These are phyloP conservation scores for Linum tenue DNA, from an alignment of 345 rosid genomes.

Conservation along the genomic window DNA sequence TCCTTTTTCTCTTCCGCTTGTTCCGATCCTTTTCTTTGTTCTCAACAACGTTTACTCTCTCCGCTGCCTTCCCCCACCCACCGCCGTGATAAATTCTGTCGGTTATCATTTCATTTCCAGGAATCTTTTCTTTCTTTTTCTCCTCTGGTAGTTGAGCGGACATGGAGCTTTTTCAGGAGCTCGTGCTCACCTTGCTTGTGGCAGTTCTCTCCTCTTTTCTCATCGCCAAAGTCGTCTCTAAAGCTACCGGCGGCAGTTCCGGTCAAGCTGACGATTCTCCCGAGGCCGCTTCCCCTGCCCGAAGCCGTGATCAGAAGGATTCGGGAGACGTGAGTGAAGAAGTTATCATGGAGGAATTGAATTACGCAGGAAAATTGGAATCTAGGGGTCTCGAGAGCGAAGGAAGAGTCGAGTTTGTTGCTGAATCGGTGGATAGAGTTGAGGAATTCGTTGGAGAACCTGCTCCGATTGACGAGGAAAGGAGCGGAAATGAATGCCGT, in stretches of 20 bases:
- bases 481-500: not conserved
- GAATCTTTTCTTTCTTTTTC: not conserved
- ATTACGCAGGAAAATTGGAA: conserved; percentile 22
- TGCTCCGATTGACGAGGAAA: conserved; percentile 15
- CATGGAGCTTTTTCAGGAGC: conserved; percentile 64
- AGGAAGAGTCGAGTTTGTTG: conserved; percentile 24
- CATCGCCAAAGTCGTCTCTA: conserved; percentile 48
- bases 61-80: not conserved
- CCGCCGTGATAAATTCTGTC: not conserved
- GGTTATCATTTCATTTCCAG: not conserved
- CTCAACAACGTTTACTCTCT: not conserved
- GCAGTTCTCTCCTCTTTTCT: conserved; percentile 54
- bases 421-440: conserved; percentile 21
- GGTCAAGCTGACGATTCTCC: no score
- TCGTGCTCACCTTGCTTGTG: conserved; percentile 47
- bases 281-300: no score
- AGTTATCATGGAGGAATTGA: conserved; percentile 23
- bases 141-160: not conserved
- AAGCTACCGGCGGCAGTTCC: not conserved
- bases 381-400: conserved; percentile 23
- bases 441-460: conserved; percentile 30
- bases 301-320: not conserved
- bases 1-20: conserved; percentile 1
- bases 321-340: conserved; percentile 14
- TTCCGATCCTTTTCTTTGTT: not conserved